Conservation (phyloP, 1,284 basidiomycete genomes). For the Rhodofomes roseus region DNA sequence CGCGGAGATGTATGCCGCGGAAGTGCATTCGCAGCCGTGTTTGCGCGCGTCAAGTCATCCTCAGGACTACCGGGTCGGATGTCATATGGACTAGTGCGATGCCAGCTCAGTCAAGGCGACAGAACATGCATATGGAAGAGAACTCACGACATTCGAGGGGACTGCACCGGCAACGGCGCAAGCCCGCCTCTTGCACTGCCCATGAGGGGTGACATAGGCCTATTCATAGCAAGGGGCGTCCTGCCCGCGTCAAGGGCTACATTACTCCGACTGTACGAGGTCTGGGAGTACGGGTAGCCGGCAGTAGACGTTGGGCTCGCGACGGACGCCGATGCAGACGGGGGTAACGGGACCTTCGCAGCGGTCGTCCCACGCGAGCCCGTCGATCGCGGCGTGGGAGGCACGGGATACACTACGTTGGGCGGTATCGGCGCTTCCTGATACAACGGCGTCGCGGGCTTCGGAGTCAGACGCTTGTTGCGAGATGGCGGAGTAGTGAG, state of each 20-base stretch:
- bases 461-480: conserved; percentile 12
- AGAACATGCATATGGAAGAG: background rate
- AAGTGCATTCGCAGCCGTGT: background rate
- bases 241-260: conserved; percentile 13
- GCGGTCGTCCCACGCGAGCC: conserved; percentile 16
- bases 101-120: conserved; percentile 3
- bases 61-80: background rate
- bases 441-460: conserved; percentile 21
- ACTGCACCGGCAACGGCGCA: conserved; percentile 8
- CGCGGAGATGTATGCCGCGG: background rate
- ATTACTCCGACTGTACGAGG: conserved; percentile 9
- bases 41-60: conserved; percentile 1
- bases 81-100: conserved; percentile 7
- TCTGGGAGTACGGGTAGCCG: conserved; percentile 9
- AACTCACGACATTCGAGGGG: conserved; percentile 3
- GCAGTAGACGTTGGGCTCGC: conserved; percentile 12
- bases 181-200: conserved; percentile 9
- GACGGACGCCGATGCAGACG: conserved; percentile 5
- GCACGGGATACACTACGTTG: conserved; percentile 20
- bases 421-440: conserved; percentile 21
- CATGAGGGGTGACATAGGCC: conserved; percentile 17
- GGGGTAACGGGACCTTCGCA: conserved; percentile 20
- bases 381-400: conserved; percentile 21
- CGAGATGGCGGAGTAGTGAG: conserved; percentile 27
- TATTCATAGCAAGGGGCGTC: conserved; percentile 10